phyloP scores from a whole-genome alignment of 306 rosid genomes.

The Quercus robur region DNA sequence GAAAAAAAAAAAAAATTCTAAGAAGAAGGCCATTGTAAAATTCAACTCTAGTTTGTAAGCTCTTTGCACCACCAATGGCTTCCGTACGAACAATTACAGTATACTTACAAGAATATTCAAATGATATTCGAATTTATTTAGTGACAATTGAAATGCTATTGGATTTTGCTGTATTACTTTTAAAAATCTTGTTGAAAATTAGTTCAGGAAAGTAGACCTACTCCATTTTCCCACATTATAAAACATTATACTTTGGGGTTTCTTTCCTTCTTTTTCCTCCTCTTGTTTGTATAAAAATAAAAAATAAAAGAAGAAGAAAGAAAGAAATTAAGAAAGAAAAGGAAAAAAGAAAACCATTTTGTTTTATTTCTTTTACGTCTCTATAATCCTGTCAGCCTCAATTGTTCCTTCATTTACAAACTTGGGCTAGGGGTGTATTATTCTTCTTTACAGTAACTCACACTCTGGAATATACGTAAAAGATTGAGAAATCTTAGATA shows the following conservation, averaged over 20 bases:
- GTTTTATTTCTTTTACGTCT: neutral
- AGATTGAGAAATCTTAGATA: slow-evolving; percentile 25
- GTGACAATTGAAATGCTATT: neutral
- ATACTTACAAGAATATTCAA: neutral
- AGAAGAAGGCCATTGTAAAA: too few species aligned
- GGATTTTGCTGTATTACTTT: neutral
- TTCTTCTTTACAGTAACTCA: slow-evolving; percentile 21
- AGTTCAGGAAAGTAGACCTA: neutral
- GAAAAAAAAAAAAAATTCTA: too few species aligned
- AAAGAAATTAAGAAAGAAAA: too few species aligned
- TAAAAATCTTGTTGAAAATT: neutral
- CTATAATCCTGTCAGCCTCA: slow-evolving; percentile 11
- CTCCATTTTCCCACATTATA: neutral
- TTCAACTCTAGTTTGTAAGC: too few species aligned
- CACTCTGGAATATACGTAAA: slow-evolving; percentile 15
- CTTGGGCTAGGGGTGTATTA: slow-evolving; percentile 7
- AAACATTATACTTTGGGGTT: too few species aligned
- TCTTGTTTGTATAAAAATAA: too few species aligned
- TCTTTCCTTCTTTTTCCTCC: too few species aligned
- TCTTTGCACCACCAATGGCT: neutral
- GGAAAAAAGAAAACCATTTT: neutral
- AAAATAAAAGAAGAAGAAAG: too few species aligned
- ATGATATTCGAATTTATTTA: neutral
- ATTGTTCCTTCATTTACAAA: slow-evolving; percentile 42
- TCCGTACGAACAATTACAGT: neutral